These are phyloP conservation scores for Ophiosphaerella herpotricha DNA, from an alignment of 2,329 filamentous ascomycete species.

Conservation along the genomic window DNA sequence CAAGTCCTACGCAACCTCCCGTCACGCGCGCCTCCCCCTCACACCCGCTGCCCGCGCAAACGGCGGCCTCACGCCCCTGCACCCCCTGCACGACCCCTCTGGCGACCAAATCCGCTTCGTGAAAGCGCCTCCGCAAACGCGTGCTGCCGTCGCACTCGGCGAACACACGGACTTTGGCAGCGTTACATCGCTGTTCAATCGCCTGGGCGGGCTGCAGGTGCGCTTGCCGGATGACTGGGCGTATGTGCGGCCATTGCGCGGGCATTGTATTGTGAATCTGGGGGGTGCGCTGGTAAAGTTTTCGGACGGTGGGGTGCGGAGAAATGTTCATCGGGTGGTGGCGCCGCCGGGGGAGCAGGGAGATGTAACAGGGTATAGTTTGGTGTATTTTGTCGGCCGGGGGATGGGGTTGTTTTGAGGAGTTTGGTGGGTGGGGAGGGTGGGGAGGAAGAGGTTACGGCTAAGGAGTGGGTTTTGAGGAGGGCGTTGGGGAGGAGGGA, in stretches of 20 bases:
- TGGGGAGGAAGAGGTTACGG: slow-evolving; percentile 39
- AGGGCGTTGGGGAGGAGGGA: slow-evolving; percentile 46
- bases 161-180: slow-evolving; percentile 63
- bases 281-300: slow-evolving; percentile 56
- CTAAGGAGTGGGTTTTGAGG: slow-evolving; percentile 52
- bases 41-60: slow-evolving; percentile 15
- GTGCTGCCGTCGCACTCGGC: slow-evolving; percentile 52
- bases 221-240: slow-evolving; percentile 55
- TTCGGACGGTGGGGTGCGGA: slow-evolving; percentile 47
- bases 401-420: slow-evolving; percentile 33
- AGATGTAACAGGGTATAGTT: slow-evolving; percentile 49
- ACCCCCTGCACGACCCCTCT: slow-evolving; percentile 49
- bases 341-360: slow-evolving; percentile 54
- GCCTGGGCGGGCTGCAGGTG: slow-evolving; percentile 60
- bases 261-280: slow-evolving; percentile 55
- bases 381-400: slow-evolving; percentile 60
- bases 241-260: slow-evolving; percentile 58
- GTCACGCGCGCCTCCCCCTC: slow-evolving; percentile 53
- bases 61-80: slow-evolving; percentile 52
- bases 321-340: slow-evolving; percentile 56
- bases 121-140: slow-evolving; percentile 54
- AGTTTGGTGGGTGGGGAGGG: slow-evolving; percentile 34
- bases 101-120: slow-evolving; percentile 62
- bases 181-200: slow-evolving; percentile 62
- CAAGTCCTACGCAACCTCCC: slow-evolving; percentile 50